Conservation (phyloP, 2,329 filamentous ascomycete species). For the Cryphonectria parasitica region DNA sequence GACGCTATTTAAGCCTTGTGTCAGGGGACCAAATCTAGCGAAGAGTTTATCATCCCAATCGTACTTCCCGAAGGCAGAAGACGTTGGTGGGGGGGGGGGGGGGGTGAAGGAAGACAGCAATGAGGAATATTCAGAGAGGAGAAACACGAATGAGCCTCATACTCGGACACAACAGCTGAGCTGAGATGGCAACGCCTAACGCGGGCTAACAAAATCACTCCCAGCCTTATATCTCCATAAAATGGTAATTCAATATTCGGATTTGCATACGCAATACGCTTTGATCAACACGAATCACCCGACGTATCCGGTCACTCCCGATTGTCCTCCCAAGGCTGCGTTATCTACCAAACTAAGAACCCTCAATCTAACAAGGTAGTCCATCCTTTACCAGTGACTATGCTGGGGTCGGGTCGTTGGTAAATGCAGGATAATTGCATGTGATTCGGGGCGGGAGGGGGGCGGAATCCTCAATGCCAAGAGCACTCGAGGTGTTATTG, state of each 20-base stretch:
- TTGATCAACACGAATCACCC: background rate
- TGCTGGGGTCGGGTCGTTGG: background rate
- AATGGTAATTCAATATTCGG: too few relatives aligned
- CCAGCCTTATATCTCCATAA: background rate
- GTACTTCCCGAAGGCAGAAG: too few relatives aligned
- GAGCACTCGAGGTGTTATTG: background rate
- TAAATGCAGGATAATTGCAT: background rate
- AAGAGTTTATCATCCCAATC: too few relatives aligned
- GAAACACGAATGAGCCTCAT: background rate
- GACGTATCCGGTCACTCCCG: background rate
- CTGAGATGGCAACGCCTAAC: background rate
- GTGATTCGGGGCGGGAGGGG: background rate
- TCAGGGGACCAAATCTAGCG: too few relatives aligned
- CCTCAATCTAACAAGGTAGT: background rate
- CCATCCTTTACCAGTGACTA: background rate
- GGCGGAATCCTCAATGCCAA: background rate
- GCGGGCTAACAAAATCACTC: too few relatives aligned
- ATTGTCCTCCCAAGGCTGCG: background rate
- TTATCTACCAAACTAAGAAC: background rate
- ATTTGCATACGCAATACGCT: background rate
- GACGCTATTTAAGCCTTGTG: too few relatives aligned
- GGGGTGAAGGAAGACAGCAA: too few relatives aligned
- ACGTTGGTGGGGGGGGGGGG: too few relatives aligned
- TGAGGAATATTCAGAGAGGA: too few relatives aligned
- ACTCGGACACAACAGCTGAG: background rate